Evolutionary conservation across 139 green algal species (phyloP).

Genomic region (Penium margaritaceum): DNA sequence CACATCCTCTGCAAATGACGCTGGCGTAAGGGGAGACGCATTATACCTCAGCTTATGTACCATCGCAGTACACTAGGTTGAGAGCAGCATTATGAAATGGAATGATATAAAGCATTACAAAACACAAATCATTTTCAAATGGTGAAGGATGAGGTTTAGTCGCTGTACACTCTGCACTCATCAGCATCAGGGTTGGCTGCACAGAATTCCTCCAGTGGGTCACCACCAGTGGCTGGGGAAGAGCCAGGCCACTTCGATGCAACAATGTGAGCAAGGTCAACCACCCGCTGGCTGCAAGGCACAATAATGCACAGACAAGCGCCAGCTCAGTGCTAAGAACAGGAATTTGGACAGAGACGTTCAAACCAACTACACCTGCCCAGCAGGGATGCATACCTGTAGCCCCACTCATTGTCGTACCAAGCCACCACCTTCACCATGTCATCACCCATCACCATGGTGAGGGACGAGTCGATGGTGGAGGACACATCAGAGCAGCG

Average conservation of each 20-base stretch:
- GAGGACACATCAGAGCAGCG: constrained; percentile 73
- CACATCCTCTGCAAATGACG: no score
- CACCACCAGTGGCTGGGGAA: not conserved
- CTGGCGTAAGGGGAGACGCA: no score
- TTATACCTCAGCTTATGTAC: no score
- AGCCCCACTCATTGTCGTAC: constrained; percentile 59
- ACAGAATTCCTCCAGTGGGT: constrained; percentile 49
- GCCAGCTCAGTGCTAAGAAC: no score
- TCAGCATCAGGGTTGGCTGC: constrained; percentile 46
- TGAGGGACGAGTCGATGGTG: constrained; percentile 90
- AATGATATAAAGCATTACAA: no score
- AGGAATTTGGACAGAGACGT: no score
- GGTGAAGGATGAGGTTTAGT: no score
- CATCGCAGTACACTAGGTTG: no score
- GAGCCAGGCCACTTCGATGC: constrained; percentile 39
- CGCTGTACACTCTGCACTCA: constrained; percentile 53
- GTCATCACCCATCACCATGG: constrained; percentile 82
- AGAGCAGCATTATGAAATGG: no score
- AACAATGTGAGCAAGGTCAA: constrained; percentile 85
- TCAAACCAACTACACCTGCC: no score
- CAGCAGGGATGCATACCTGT: no score
- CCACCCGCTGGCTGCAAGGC: constrained; percentile 70
- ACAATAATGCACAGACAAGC: not conserved
- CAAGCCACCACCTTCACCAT: constrained; percentile 72
- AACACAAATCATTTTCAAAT: no score